These are phyloP conservation scores for Emmonsia crescens DNA, from an alignment of 2,329 filamentous ascomycete species.

Conservation along the genomic window DNA sequence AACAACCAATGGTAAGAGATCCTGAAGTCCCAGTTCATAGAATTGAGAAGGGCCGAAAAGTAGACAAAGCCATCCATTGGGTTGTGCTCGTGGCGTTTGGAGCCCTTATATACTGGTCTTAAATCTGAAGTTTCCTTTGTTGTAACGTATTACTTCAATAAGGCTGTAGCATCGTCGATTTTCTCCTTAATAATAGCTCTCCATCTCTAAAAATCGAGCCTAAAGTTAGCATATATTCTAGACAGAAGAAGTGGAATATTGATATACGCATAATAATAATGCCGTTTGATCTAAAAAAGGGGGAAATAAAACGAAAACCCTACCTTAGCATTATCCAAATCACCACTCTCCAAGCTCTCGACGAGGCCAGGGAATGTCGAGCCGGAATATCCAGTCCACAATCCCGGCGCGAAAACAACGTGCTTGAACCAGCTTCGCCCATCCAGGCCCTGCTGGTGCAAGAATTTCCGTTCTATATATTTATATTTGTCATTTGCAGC, in stretches of 20 bases:
- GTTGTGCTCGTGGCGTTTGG: background rate
- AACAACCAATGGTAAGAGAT: background rate
- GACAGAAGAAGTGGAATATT: background rate
- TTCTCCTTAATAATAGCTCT: constrained; percentile 28
- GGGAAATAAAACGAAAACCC: constrained; percentile 20
- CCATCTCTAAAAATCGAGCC: constrained; percentile 28
- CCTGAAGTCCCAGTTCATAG: background rate
- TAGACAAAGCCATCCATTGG: background rate
- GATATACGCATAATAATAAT: too few relatives aligned
- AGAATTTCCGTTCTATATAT: constrained; percentile 66
- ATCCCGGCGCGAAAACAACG: constrained; percentile 79
- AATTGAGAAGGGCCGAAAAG: background rate
- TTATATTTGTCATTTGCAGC: constrained; percentile 73
- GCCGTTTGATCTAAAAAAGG: background rate
- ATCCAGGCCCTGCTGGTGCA: constrained; percentile 67
- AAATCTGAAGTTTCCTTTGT: background rate
- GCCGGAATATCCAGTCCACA: constrained; percentile 86
- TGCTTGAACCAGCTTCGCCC: constrained; percentile 85
- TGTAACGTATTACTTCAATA: background rate
- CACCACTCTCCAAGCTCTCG: constrained; percentile 46
- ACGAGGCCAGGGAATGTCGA: constrained; percentile 56
- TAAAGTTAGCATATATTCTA: constrained; percentile 5
- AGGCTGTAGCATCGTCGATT: constrained; percentile 21
- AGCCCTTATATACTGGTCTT: background rate
- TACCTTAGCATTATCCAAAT: constrained; percentile 41